Evolutionary conservation across 1,284 basidiomycete genomes (phyloP), one percentile per base, ranked within the genome.

Genomic region (Neolentinus lepideus): DNA sequence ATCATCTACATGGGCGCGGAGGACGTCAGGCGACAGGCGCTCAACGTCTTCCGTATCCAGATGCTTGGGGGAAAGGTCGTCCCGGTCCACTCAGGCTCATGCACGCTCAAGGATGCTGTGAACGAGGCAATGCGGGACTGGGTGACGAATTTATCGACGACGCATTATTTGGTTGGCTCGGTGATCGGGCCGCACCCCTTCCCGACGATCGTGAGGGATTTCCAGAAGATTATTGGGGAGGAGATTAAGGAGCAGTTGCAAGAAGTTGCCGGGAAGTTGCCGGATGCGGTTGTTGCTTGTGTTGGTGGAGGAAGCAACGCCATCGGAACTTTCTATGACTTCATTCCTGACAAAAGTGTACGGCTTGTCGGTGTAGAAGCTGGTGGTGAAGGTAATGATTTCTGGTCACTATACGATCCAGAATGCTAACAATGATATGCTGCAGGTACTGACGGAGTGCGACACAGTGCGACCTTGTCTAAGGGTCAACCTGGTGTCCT

Each of bases 1-100:
- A 75, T 97, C 63, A 81, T 99, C 62, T 99, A 95, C 75, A 99
- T 99, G 96, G 97, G 97, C 55, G 85, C 92, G n/a, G 96, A 98
- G 72, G 97, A 99, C 71, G 95, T 98, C 22, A 82, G 94, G 36
- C 80, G 97, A 45, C 97, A 99, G 72, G 90, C 92, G 14, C 74
- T 99, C 63, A 99, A 99, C 72, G 97, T 98, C 27, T 98, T 98
- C 84, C 83, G 96, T 54, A 99, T 99, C 69, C 86, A 90, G 68
- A 98, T 98, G 94, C 80, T 99, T 29, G 97, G 97, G 56, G 97
- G 83, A 54, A 94, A 90, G 73, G 93, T 97, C 61, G 76, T 99
- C 53, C 90, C 96, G 12, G 96, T 98, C n/a, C 77, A 89, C 57
- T 95, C 94, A 10, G 97, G 97, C 22, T 92, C 94, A 51, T 84